Base-by-base conservation (phyloP, 208 protist species). In the Leishmania major region DNA sequence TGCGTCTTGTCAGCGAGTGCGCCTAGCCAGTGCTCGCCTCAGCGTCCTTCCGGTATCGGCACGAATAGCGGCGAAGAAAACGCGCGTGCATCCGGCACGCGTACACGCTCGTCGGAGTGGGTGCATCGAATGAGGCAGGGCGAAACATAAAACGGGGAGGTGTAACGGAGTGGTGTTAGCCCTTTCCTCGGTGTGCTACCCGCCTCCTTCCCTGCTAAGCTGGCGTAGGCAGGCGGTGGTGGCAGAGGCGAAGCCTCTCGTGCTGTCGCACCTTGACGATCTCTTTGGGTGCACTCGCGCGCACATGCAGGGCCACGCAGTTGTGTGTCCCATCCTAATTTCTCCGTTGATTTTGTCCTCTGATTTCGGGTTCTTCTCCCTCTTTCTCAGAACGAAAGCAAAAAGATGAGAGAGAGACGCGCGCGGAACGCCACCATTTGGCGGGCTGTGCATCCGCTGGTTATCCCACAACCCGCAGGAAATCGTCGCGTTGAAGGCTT, bases 311-410 rank as follows among this genome's bases (percentile, higher is more conserved):
- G 60, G 15, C 28, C 60, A 17, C 60, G 4, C 40, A 40, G 11
- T 4, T 13, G 1, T 17, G n/a, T 45, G n/a, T 10, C 8, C n/a
- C 35, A 22, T 77, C 49, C 8, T 57, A 43, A 17, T 77, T 64
- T 77, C 45, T 77, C 17, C 19, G 19, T 25, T 62, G 8, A 62
- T 62, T 62, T 62, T 62, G 25, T 62, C 57, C 5, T 62, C 57
- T 62, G 57, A 62, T 62, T 72, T 31, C 60, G 62, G 47, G n/a
- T 53, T 15, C 51, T 37, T 71, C 55, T 57, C 66, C 71, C 77
- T 53, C 45, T 47, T 62, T 51, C 25, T 51, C 28, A 70, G 11
- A 25, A 28, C 3, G 51, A 70, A 28, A 55, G 28, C 3, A 45
- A 69, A 22, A 62, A 80, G 15, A 43, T 11, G 19, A 15, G 66